Percentiles rank a stretch among this genome's conserved stretches.
These are phyloP conservation scores for Raphanus sativus DNA, from an alignment of 345 rosid species.

Conservation along the genomic window DNA sequence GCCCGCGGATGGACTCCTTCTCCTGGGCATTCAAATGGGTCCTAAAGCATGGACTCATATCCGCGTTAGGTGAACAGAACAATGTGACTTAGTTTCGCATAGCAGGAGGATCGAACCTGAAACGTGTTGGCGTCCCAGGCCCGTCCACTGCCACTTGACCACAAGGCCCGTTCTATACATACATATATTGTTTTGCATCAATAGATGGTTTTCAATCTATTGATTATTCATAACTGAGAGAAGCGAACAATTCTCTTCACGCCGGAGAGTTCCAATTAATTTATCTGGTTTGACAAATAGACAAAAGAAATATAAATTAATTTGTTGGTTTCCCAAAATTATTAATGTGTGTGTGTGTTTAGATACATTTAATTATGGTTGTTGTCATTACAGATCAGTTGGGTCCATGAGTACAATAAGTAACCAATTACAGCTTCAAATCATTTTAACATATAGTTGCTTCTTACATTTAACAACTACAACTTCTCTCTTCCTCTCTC, in stretches of 20 bases:
- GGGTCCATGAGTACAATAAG: conserved; percentile 33
- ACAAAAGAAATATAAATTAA: neutral
- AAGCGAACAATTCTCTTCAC: neutral
- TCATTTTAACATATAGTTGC: conserved; percentile 9
- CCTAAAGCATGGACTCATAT: too few species aligned
- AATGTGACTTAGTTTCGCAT: too few species aligned
- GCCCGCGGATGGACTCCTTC: too few species aligned
- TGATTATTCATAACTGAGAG: neutral
- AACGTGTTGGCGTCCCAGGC: too few species aligned
- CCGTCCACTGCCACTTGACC: too few species aligned
- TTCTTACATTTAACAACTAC: neutral
- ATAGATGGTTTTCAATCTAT: neutral
- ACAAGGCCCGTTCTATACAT: too few species aligned
- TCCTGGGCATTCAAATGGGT: too few species aligned
- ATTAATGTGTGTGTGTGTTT: neutral
- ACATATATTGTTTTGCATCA: too few species aligned
- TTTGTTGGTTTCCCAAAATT: neutral
- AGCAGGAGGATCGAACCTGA: too few species aligned
- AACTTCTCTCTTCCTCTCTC: neutral
- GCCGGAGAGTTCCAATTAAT: neutral
- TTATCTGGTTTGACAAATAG: neutral
- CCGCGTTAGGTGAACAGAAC: too few species aligned
- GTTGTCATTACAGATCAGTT: conserved; percentile 35
- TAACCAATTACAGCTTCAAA: conserved; percentile 28
- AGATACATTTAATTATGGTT: conserved; percentile 13